Percentiles rank a stretch among this genome's conserved stretches.
These are phyloP conservation scores for Lasiodiplodia sp. DNA, from an alignment of 2,329 filamentous ascomycete species.

Conservation along the genomic window DNA sequence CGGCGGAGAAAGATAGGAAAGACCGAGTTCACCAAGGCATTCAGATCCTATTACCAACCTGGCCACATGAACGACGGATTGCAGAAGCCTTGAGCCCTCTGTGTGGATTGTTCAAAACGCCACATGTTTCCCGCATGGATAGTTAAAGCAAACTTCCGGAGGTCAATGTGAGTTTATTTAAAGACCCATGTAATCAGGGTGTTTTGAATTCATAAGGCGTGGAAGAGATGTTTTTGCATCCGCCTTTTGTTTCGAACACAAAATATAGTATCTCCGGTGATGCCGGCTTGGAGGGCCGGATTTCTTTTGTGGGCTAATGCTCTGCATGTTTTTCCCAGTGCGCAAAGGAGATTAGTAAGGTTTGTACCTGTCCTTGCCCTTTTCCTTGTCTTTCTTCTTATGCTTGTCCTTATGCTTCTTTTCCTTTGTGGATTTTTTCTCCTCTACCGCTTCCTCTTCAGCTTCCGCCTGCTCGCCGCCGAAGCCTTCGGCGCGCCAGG, in stretches of 20 bases:
- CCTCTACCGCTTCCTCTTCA: constrained; percentile 30
- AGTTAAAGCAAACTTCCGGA: too few relatives aligned
- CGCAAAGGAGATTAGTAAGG: constrained; percentile 42
- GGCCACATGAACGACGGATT: neutral
- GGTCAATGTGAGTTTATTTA: too few relatives aligned
- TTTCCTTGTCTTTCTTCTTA: constrained; percentile 42
- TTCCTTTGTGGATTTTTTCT: neutral
- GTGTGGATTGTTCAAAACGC: too few relatives aligned
- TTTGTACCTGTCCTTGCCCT: constrained; percentile 47
- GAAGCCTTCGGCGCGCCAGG: constrained; percentile 44
- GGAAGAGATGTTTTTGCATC: too few relatives aligned
- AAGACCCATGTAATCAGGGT: too few relatives aligned
- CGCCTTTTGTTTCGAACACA: too few relatives aligned
- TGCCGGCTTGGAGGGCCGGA: too few relatives aligned
- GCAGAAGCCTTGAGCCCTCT: too few relatives aligned
- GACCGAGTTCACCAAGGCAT: neutral
- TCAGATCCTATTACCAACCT: neutral
- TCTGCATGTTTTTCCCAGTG: neutral
- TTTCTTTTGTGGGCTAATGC: too few relatives aligned
- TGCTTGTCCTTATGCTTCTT: constrained; percentile 43
- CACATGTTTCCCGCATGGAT: too few relatives aligned
- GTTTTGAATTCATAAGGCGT: too few relatives aligned
- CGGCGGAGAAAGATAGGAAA: neutral
- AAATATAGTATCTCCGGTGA: too few relatives aligned
- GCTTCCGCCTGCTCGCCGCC: constrained; percentile 27